These are phyloP conservation scores for Salix arbutifolia DNA, from an alignment of 345 rosid genomes.

Conservation along the genomic window DNA sequence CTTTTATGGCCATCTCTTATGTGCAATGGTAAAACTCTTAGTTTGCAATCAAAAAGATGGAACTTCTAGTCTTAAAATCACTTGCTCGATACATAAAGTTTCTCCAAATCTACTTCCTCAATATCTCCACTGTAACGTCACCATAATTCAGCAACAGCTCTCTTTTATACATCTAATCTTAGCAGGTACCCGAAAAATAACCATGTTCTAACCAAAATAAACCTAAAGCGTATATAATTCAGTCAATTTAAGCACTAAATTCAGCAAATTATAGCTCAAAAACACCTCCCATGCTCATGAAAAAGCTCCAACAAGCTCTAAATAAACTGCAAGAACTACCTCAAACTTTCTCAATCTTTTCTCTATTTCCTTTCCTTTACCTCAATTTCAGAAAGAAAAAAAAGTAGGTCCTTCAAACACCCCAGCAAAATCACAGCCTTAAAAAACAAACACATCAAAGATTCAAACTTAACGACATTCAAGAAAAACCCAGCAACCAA, in stretches of 20 bases:
- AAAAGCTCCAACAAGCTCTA: background rate
- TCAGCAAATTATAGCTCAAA: background rate
- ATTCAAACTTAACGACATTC: background rate
- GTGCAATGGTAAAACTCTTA: background rate
- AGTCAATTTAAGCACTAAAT: background rate
- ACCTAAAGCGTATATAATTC: background rate
- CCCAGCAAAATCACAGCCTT: background rate
- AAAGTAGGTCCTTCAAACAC: background rate
- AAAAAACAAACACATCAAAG: background rate
- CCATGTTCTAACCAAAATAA: background rate
- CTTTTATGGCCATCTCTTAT: background rate
- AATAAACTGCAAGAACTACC: background rate
- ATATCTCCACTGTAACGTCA: background rate
- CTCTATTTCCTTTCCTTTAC: background rate
- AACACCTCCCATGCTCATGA: background rate
- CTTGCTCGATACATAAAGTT: background rate
- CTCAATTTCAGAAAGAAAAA: background rate
- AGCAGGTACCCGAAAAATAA: background rate
- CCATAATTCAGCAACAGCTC: background rate
- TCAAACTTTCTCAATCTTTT: background rate
- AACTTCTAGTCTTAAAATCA: background rate
- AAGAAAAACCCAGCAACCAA: background rate
- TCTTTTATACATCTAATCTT: background rate
- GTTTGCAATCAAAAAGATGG: background rate
- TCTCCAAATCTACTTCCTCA: background rate